Evolutionary conservation across 2,329 filamentous ascomycete genomes (phyloP).

Genomic region (Ceratocystiopsis brevicomis): DNA sequence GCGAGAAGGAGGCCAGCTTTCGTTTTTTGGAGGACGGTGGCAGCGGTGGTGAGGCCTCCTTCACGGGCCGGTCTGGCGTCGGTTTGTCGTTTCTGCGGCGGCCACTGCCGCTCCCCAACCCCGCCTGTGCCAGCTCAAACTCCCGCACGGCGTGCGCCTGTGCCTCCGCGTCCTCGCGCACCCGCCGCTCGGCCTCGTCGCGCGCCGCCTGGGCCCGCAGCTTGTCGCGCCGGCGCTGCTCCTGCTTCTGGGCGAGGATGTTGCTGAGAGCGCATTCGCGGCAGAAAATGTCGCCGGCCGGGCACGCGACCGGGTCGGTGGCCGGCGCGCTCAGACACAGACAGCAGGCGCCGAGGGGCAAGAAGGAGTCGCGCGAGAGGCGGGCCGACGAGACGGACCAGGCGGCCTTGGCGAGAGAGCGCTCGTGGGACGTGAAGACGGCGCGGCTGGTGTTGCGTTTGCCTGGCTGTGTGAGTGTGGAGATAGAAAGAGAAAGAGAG

Average conservation of each 20-base stretch:
- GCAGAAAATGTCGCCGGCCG: constrained; percentile 79
- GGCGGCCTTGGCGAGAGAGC: constrained; percentile 57
- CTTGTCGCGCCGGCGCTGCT: constrained; percentile 66
- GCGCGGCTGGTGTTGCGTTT: constrained; percentile 84
- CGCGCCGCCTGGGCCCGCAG: constrained; percentile 39
- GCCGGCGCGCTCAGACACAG: constrained; percentile 63
- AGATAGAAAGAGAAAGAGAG: neutral
- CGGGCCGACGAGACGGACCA: constrained; percentile 76
- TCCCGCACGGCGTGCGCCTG: constrained; percentile 52
- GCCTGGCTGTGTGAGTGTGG: constrained; percentile 21
- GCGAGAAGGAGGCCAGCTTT: constrained; percentile 37
- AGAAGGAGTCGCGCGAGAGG: constrained; percentile 74
- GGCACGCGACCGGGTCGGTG: constrained; percentile 65
- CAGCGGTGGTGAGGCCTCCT: too few relatives aligned
- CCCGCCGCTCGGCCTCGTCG: constrained; percentile 41
- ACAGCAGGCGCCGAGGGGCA: constrained; percentile 75
- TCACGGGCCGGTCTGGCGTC: too few relatives aligned
- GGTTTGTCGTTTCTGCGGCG: constrained; percentile 5
- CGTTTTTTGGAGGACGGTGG: constrained; percentile 29
- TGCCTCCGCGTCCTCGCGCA: constrained; percentile 48
- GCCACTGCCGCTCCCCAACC: constrained; percentile 21
- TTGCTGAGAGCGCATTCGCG: constrained; percentile 84
- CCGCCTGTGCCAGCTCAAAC: constrained; percentile 73
- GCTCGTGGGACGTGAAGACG: constrained; percentile 87
- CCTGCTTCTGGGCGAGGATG: constrained; percentile 76